Conservation (phyloP, 352 stramenopile species). For the Elongisporangium undulatum region DNA sequence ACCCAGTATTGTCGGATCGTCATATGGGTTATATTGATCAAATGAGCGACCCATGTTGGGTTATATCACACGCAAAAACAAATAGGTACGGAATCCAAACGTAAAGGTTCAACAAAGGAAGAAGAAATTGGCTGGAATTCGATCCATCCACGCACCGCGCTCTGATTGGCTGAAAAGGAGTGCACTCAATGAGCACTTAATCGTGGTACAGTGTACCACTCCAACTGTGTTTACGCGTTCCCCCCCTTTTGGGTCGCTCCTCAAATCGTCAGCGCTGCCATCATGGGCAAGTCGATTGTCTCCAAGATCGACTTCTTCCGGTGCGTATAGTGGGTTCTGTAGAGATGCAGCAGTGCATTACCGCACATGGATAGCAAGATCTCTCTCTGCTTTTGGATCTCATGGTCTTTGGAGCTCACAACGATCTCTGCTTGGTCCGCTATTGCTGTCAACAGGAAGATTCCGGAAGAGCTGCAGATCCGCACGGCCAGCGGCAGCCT, state of each 20-base stretch:
- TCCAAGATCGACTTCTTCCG: constrained; percentile 61
- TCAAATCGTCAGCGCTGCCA: constrained; percentile 1
- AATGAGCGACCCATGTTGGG: background rate
- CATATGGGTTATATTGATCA: background rate
- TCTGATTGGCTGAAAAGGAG: constrained; percentile 2
- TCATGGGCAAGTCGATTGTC: constrained; percentile 11
- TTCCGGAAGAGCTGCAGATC: constrained; percentile 75
- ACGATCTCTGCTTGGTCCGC: constrained; percentile 5
- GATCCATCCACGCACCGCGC: background rate
- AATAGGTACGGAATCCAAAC: background rate
- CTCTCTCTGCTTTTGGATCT: background rate
- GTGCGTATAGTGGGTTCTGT: constrained; percentile 17
- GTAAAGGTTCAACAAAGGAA: background rate
- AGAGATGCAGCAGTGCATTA: background rate
- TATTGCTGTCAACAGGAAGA: constrained; percentile 32
- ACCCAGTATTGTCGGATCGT: background rate
- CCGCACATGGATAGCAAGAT: background rate
- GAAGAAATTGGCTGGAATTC: background rate
- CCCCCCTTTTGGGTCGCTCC: background rate
- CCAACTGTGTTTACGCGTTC: background rate
- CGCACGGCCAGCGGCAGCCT: constrained; percentile 48
- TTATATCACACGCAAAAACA: background rate
- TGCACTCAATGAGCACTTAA: background rate
- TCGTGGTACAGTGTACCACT: constrained; percentile 1
- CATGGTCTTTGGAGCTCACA: constrained; percentile 6